Percentiles rank a stretch among this genome's conserved stretches.
Evolutionary conservation across 2,329 filamentous ascomycete genomes (phyloP).

Genomic region (Botrytis pseudocinerea): DNA sequence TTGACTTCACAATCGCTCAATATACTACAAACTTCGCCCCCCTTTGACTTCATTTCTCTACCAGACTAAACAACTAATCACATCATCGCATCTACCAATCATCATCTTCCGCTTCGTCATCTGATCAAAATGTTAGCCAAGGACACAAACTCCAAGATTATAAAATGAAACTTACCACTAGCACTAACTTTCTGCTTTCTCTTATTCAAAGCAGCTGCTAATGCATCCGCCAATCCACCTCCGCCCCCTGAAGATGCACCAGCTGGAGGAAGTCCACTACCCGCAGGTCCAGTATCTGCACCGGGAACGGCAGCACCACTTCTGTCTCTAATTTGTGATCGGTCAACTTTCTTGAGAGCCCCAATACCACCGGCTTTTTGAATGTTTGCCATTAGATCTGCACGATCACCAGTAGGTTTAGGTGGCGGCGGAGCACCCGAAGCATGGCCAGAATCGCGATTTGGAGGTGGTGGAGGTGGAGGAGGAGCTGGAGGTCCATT

Average conservation of each 20-base stretch:
- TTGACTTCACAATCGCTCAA: constrained; percentile 4
- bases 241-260: constrained; percentile 57
- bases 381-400: constrained; percentile 69
- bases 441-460: constrained; percentile 54
- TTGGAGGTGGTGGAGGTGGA: constrained; percentile 53
- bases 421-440: constrained; percentile 54
- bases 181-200: constrained; percentile 92
- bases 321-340: constrained; percentile 68
- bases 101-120: constrained; percentile 76
- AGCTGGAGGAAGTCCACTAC: constrained; percentile 53
- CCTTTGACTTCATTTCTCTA: background rate
- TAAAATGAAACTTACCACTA: constrained; percentile 70
- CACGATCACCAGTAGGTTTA: constrained; percentile 49
- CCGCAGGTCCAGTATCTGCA: constrained; percentile 51
- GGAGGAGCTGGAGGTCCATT: constrained; percentile 50
- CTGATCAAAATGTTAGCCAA: constrained; percentile 47
- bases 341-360: constrained; percentile 74
- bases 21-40: background rate
- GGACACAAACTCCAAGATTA: constrained; percentile 30
- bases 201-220: constrained; percentile 75
- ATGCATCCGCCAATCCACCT: constrained; percentile 74
- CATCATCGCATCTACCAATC: constrained; percentile 57
- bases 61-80: constrained; percentile 4
- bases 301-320: constrained; percentile 64
- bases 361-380: constrained; percentile 67